Base-by-base conservation (phyloP, 495 filamentous ascomycete genomes). In the Lepraria neglecta region DNA sequence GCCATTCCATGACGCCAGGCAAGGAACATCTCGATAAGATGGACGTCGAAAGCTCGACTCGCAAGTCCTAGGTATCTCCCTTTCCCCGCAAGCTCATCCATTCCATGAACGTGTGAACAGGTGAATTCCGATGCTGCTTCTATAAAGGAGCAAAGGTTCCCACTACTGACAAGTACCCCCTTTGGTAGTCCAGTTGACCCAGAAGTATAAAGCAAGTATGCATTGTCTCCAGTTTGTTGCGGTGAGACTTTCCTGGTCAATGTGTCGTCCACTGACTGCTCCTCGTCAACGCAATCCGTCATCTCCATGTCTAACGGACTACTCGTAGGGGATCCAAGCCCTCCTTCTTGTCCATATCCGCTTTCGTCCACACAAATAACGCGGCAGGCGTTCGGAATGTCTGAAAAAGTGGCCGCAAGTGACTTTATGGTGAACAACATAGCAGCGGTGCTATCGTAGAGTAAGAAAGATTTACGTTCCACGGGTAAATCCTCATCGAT, bases 111-210 rank as follows among this genome's bases (percentile, higher is more conserved):
- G 44, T 59, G 62, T 14, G 43, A 21, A 17, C 64, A 61, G 59
- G 65, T 73, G 68, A 62, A 75, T 54, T 67, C 68, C 14, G 64
- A 74, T 64, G 65, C 69, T 33, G 65, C 74, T 68, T 74, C 76
- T 61, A 73, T 72, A 57, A 80, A 80, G 4, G 77, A 75, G 0
- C 71, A 70, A 64, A 80, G 76, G 58, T 78, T 78, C 11, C 70
- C 72, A 59, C 76, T 73, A 28, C 64, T 68, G 10, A 81, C 56
- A 0, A 72, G 47, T 12, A 81, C 72, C 9, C 77, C 78, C 58
- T 81, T 80, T 1, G 78, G 77, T 0, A 43, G 60, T 11, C 78
- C 77, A 0, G 78, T 76, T 1, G 77, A 76, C 10, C 78, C 77
- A 58, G 77, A 79, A 0, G 78, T 78, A 51, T 75, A 81, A 0